Base-by-base conservation (phyloP, 305 asterid genomes). In the Vinca major region DNA sequence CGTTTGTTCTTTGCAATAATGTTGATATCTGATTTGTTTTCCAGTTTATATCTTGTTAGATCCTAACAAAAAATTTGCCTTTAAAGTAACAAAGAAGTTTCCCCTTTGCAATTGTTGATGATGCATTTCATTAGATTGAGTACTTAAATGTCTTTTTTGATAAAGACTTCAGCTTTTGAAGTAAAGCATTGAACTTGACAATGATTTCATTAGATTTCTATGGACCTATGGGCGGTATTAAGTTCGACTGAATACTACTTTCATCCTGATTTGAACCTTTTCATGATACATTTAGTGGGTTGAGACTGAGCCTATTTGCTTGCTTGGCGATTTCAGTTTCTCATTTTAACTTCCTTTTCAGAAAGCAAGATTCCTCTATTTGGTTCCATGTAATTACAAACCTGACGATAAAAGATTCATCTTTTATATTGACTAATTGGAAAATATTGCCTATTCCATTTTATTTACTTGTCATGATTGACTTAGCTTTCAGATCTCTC, bases 1-100 rank as follows among this genome's bases (percentile, higher is more conserved):
- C 73, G 33, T 71, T 51, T 26, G 49, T 71, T 9, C 66, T 53
- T 62, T 64, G 51, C 70, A 49, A 2, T 61, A 2, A 19, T 9
- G 33, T 54, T 21, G 52, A 50, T 65, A 47, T 53, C 44, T 52
- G 13, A 6, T 11, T 19, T 16, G 0, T 36, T 37, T 48, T 40
- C 21, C 10, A 48, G 62, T 66, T 57, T 26, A 26, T 0, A 26
- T 26, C 33, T 26, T 26, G 33, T 26, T 26, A 0, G 33, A 26
- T 26, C 0, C 33, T 26, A 26, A 26, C 33, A 26, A 26, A 26
- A 26, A 26, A 1, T 26, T 26, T 26, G 33, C 33, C 33, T 26
- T 26, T 26, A 0, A 26, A 26, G 33, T 26, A 26, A 26, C 33
- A 26, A 26, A 26, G 33, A 7, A 2, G 20, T 20, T 67, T 19